Percentiles rank a stretch among this genome's conserved stretches.
phyloP scores from a whole-genome alignment of 306 rosid genomes.

The Vigna trinervia region DNA sequence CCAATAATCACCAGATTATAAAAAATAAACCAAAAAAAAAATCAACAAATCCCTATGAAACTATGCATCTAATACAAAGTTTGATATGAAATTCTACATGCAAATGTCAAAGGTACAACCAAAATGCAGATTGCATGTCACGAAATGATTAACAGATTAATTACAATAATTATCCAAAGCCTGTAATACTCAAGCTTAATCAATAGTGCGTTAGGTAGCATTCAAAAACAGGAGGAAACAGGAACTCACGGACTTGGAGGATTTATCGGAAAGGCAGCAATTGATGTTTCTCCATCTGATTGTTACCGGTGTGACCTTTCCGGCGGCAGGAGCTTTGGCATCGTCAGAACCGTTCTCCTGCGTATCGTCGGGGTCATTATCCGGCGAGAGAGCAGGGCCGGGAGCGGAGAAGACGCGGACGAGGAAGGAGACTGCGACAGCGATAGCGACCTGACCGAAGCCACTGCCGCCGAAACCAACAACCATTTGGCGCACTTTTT shows the following conservation, averaged over 20 bases:
- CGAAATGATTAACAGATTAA: background rate
- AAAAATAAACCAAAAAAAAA: background rate
- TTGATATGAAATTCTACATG: background rate
- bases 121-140: conserved; percentile 24
- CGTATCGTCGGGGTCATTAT: conserved; percentile 47
- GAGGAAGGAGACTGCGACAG: conserved; percentile 70
- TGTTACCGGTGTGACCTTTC: conserved; percentile 68
- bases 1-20: conserved; percentile 19
- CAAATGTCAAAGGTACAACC: background rate
- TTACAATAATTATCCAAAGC: conserved; percentile 20
- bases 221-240: background rate
- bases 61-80: background rate
- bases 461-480: conserved; percentile 69
- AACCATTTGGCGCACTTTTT: conserved; percentile 61
- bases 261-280: conserved; percentile 73
- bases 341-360: conserved; percentile 40
- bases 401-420: conserved; percentile 78
- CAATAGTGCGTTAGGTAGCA: conserved; percentile 20
- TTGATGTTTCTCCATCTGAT: conserved; percentile 81
- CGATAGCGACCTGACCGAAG: conserved; percentile 70
- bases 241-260: conserved; percentile 66
- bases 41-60: background rate
- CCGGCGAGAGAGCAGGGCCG: conserved; percentile 71
- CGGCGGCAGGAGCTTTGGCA: conserved; percentile 41
- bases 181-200: background rate